Percentiles rank a stretch among this genome's conserved stretches.
phyloP scores from a whole-genome alignment of 257 asterid species.

The Fraxinus anomala region DNA sequence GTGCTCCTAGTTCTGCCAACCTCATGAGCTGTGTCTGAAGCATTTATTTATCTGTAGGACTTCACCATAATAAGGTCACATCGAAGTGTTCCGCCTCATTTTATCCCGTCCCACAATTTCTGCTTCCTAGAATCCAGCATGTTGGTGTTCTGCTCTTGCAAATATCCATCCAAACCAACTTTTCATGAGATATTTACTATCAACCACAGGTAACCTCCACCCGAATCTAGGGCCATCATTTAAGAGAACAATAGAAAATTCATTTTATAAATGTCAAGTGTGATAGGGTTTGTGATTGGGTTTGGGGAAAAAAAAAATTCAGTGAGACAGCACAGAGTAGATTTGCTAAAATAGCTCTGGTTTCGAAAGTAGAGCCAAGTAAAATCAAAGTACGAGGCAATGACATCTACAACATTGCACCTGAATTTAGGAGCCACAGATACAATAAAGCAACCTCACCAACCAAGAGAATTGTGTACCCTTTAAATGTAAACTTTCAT shows the following conservation, averaged over 20 bases:
- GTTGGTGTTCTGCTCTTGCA: not conserved
- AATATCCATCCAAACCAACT: not conserved
- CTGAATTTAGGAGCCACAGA: not conserved
- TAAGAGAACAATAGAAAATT: not conserved
- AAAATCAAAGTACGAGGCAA: not conserved
- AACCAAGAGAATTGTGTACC: not conserved
- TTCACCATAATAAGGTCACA: not conserved
- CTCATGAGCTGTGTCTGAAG: not conserved
- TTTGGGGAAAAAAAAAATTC: not conserved
- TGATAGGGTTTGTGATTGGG: not conserved
- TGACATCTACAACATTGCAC: not conserved
- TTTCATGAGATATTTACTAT: not conserved
- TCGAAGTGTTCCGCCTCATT: not conserved
- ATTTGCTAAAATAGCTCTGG: not conserved
- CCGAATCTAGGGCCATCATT: not conserved
- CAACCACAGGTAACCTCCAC: not conserved
- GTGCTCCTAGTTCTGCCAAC: not conserved
- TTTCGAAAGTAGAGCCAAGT: not conserved
- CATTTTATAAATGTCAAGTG: not conserved
- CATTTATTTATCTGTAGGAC: not conserved
- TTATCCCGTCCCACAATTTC: not conserved
- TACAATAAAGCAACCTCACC: not conserved
- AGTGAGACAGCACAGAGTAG: not conserved
- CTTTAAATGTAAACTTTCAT: not conserved
- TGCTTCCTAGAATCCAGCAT: not conserved